Percentiles rank a stretch among this genome's conserved stretches.
Evolutionary conservation across 148 eudicot genomes (phyloP).

Genomic region (Camellia sinensis): DNA sequence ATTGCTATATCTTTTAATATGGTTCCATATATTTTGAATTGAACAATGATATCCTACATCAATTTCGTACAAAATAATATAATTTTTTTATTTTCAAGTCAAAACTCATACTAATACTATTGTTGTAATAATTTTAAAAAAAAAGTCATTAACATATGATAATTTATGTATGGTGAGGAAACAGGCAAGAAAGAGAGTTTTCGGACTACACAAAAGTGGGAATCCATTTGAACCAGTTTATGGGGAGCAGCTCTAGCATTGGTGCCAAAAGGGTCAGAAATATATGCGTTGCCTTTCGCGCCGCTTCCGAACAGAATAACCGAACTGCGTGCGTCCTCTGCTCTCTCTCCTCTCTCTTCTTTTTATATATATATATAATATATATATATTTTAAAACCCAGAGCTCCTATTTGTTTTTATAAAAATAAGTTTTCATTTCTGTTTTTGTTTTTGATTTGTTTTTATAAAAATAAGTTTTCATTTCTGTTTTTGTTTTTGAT

Average conservation of each 20-base stretch:
- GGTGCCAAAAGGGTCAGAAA: conserved; percentile 85
- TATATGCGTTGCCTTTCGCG: conserved; percentile 81
- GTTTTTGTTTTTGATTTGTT: neutral
- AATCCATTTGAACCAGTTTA: conserved; percentile 79
- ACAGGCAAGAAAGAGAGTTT: conserved; percentile 65
- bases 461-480: too few relatives aligned
- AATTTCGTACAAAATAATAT: too few relatives aligned
- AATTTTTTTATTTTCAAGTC: too few relatives aligned
- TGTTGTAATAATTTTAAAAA: too few relatives aligned
- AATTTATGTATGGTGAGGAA: neutral
- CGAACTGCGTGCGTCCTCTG: conserved; percentile 52
- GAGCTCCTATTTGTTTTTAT: too few relatives aligned
- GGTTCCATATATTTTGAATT: too few relatives aligned
- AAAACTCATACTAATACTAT: too few relatives aligned
- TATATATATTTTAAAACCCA: neutral
- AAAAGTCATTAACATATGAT: too few relatives aligned
- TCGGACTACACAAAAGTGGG: conserved; percentile 86
- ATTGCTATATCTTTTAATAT: too few relatives aligned
- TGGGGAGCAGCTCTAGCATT: conserved; percentile 97
- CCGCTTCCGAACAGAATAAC: conserved; percentile 78
- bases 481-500: neutral
- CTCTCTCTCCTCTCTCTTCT: neutral
- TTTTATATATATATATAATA: neutral
- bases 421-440: too few relatives aligned
- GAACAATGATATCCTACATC: too few relatives aligned